Conservation (phyloP, 2,329 filamentous ascomycete genomes). For the Alternaria dauci region DNA sequence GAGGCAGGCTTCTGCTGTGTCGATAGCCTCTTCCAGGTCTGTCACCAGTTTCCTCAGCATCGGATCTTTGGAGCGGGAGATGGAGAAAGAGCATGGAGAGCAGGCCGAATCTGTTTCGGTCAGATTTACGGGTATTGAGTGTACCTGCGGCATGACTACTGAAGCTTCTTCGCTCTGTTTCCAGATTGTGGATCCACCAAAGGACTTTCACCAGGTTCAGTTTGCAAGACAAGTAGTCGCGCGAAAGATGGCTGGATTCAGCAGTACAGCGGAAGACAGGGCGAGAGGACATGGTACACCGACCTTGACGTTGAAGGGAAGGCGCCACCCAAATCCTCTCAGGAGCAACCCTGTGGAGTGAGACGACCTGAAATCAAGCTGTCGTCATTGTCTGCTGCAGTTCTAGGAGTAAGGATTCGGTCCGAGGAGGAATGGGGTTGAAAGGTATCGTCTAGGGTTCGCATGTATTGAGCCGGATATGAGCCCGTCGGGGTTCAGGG, state of each 20-base stretch:
- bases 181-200: constrained; percentile 26
- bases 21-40: constrained; percentile 12
- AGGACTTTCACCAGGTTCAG: not conserved
- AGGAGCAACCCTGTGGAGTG: constrained; percentile 20
- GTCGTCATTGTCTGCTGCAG: not conserved
- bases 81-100: constrained; percentile 23
- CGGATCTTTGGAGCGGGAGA: constrained; percentile 12
- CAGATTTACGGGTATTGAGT: constrained; percentile 30
- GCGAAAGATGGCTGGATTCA: constrained; percentile 6
- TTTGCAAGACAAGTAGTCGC: not conserved
- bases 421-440: not conserved
- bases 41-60: constrained; percentile 24
- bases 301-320: constrained; percentile 21
- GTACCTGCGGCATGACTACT: constrained; percentile 29
- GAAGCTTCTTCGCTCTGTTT: constrained; percentile 31
- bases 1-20: not conserved
- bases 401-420: not conserved
- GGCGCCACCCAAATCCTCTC: constrained; percentile 34
- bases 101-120: constrained; percentile 31
- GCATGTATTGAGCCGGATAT: not conserved
- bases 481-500: not conserved
- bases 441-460: not conserved
- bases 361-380: not conserved
- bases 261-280: constrained; percentile 22
- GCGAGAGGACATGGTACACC: constrained; percentile 29